phyloP scores from a whole-genome alignment of 2,329 filamentous ascomycete genomes.

The Aspergillus glaucus region DNA sequence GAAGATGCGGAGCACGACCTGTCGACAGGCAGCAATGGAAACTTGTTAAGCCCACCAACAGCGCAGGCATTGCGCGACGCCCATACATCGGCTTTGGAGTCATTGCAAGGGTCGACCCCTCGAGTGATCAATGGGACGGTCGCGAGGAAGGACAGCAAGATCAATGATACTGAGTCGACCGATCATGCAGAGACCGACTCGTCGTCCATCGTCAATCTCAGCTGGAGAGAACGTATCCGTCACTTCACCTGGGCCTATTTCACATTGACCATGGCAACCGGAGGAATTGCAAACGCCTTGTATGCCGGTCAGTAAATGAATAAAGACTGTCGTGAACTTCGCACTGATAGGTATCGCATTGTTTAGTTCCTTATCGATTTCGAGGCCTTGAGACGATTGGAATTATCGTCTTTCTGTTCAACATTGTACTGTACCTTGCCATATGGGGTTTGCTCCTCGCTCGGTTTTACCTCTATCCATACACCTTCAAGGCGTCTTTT shows the following conservation, averaged over 20 bases:
- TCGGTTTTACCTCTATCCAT: conserved; percentile 64
- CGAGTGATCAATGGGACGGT: conserved; percentile 9
- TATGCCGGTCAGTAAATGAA: conserved; percentile 43
- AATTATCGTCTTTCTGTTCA: conserved; percentile 56
- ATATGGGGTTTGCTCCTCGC: conserved; percentile 60
- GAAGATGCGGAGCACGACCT: conserved; percentile 34
- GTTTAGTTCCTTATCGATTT: conserved; percentile 47
- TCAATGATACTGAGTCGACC: background rate
- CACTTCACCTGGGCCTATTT: conserved; percentile 76
- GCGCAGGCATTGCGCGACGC: conserved; percentile 12
- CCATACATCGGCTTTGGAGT: conserved; percentile 25
- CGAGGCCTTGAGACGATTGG: conserved; percentile 55
- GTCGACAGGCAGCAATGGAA: conserved; percentile 7
- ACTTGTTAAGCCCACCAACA: conserved; percentile 9
- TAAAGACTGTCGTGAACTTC: too few species aligned
- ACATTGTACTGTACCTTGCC: conserved; percentile 55
- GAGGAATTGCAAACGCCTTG: conserved; percentile 55
- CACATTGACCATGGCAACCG: conserved; percentile 60
- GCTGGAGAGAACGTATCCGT: conserved; percentile 51
- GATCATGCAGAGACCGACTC: conserved; percentile 2
- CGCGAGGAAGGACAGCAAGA: background rate
- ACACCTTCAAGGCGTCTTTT: conserved; percentile 65
- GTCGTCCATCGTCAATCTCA: conserved; percentile 22
- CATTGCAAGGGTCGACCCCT: conserved; percentile 16
- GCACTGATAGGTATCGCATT: background rate